Base-by-base conservation (phyloP, 2,329 filamentous ascomycete species). In the Paramyrothecium sp. region DNA sequence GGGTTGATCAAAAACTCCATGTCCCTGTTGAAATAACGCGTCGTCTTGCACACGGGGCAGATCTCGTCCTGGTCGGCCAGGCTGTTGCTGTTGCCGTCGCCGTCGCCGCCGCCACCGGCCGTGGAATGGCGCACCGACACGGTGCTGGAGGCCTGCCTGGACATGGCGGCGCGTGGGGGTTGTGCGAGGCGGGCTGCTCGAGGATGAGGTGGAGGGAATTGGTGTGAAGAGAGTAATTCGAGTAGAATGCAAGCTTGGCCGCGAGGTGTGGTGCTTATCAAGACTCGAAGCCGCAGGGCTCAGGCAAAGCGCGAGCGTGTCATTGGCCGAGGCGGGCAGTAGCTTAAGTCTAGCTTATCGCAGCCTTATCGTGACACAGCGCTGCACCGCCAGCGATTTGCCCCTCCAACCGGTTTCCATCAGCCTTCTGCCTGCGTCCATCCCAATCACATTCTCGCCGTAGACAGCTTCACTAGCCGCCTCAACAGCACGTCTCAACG, bases 1-100 rank as follows among this genome's bases (percentile, higher is more conserved):
- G 94, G 92, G 73, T 98, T 97, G 78, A 99, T 93, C 66, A 95
- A 89, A 77, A 99, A 98, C 63, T 89, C 85, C 85, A 99, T 93
- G 77, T 92, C 89, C 60, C 88, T 88, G 80, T 97, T 97, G 68
- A 98, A 89, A 80, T 98, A 98, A 63, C 92, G 91, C 59, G 91
- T 91, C 58, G 92, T 96, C 78, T 97, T 97, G 89, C 95, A 99
- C 65, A 98, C 91, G 57, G 94, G 95, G 78, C 95, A 99, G 70
- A 93, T 90, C 75, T 97, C 92, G 64, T 81, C 79, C 53, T 70
- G 59, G 60, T 73, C 56, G 59, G 59, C 56, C 21, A 65, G 4
- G 46, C 19, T 48, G 55, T 56, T 51, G 56, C 47, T 56, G 38
- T 59, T 53, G 51, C 61, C 60, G 22, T 16, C 33, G 33, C 33